Evolutionary conservation across 805 yeast species (phyloP).

Genomic region (Diddensiella caesifluorescens): DNA sequence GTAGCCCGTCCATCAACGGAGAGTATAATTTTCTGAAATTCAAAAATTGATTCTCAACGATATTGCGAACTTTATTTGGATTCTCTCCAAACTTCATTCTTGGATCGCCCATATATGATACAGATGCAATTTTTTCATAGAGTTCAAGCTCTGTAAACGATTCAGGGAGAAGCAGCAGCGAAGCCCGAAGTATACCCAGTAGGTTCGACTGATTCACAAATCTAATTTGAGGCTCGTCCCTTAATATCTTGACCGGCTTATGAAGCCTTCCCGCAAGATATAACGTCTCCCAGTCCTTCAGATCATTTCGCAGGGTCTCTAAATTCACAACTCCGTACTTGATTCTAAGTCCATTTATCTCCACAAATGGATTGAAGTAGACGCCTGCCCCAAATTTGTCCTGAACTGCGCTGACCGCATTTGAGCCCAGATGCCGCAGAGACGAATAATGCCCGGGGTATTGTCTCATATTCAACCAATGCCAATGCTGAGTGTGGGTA

Average conservation of each 20-base stretch:
- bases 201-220: constrained; percentile 73
- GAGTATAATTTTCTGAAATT: constrained; percentile 67
- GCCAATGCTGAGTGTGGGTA: constrained; percentile 70
- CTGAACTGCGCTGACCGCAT: constrained; percentile 53
- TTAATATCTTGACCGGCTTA: constrained; percentile 78
- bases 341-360: constrained; percentile 52
- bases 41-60: constrained; percentile 68
- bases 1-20: constrained; percentile 51
- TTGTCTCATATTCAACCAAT: constrained; percentile 59
- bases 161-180: constrained; percentile 49
- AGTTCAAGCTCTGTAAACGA: constrained; percentile 56
- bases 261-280: constrained; percentile 91
- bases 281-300: constrained; percentile 78
- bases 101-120: constrained; percentile 88
- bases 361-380: constrained; percentile 87
- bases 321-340: constrained; percentile 85
- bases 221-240: constrained; percentile 57
- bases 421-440: constrained; percentile 54
- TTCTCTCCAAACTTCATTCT: constrained; percentile 86
- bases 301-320: constrained; percentile 56
- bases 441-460: constrained; percentile 75
- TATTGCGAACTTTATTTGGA: constrained; percentile 80
- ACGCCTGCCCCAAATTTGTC: constrained; percentile 74
- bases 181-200: constrained; percentile 67
- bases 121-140: constrained; percentile 67